Conservation (phyloP, 306 rosid genomes). For the Castanea crenata region DNA sequence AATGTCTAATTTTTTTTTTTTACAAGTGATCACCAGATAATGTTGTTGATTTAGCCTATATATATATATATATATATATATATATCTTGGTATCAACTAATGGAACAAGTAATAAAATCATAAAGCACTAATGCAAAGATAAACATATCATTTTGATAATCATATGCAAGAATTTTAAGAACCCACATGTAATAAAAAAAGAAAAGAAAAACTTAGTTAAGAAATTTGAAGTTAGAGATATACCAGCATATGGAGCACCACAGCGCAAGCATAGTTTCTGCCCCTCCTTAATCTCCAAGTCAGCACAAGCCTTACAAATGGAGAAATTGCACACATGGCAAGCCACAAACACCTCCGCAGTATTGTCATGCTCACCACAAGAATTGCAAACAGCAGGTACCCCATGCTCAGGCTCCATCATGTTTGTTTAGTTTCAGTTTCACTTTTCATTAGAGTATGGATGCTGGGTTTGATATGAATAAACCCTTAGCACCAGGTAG, state of each 20-base stretch:
- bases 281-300: constrained; percentile 71
- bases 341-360: constrained; percentile 77
- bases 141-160: no score
- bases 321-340: constrained; percentile 83
- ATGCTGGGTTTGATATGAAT: no score
- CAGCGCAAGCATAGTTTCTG: constrained; percentile 77
- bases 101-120: no score
- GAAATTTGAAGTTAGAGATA: not conserved
- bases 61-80: no score
- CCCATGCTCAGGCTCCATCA: constrained; percentile 70
- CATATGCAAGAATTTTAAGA: not conserved
- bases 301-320: constrained; percentile 77
- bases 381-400: constrained; percentile 68
- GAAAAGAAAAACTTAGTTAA: not conserved
- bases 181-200: not conserved
- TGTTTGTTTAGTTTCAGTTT: constrained; percentile 25
- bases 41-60: no score
- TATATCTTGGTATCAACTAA: no score
- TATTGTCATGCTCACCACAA: constrained; percentile 79
- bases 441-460: constrained; percentile 16
- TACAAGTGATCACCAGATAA: no score
- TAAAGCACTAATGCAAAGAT: no score
- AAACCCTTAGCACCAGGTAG: constrained; percentile 8
- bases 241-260: constrained; percentile 68
- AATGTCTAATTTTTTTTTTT: no score